A percentile compares a stretch with the other conserved stretches of the same genome.
These are phyloP conservation scores for Ambrosia hybrid DNA, from an alignment of 140 eudicot genomes.

Conservation along the genomic window DNA sequence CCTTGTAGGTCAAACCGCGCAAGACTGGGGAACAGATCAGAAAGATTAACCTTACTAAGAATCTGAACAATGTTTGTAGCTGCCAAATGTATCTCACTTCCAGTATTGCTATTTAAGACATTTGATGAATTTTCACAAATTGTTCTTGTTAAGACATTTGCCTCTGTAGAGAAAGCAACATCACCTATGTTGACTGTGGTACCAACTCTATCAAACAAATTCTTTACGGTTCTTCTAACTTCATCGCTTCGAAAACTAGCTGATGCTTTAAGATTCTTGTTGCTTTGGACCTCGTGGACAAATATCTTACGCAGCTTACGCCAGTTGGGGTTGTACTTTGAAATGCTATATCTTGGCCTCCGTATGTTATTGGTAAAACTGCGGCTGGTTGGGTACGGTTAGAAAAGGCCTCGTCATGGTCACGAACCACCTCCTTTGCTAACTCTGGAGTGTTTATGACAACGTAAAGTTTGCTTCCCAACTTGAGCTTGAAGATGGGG, in stretches of 20 bases:
- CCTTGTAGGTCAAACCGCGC: slow-evolving; percentile 48
- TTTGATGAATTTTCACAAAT: slow-evolving; percentile 27
- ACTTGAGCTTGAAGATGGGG: slow-evolving; percentile 16
- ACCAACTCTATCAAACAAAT: slow-evolving; percentile 13
- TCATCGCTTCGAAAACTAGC: background rate
- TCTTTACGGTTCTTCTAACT: slow-evolving; percentile 9
- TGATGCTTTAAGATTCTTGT: slow-evolving; percentile 21
- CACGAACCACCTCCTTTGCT: slow-evolving; percentile 24
- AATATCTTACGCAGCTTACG: slow-evolving; percentile 12
- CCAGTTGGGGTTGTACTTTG: slow-evolving; percentile 11
- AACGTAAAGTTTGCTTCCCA: slow-evolving; percentile 18
- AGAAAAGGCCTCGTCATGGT: slow-evolving; percentile 23
- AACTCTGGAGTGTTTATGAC: slow-evolving; percentile 15
- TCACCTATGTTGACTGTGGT: background rate
- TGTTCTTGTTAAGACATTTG: slow-evolving; percentile 26
- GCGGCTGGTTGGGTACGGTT: slow-evolving; percentile 4
- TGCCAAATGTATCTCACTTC: slow-evolving; percentile 13
- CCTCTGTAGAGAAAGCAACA: slow-evolving; percentile 17
- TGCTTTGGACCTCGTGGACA: slow-evolving; percentile 22
- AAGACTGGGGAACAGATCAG: slow-evolving; percentile 44
- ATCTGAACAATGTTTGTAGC: slow-evolving; percentile 8
- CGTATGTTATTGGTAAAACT: background rate
- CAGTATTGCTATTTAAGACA: slow-evolving; percentile 24
- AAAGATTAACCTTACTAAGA: slow-evolving; percentile 31
- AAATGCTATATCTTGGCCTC: slow-evolving; percentile 23